These are phyloP conservation scores for Alternaria tenuissima DNA, from an alignment of 2,329 filamentous ascomycete genomes.

Conservation along the genomic window DNA sequence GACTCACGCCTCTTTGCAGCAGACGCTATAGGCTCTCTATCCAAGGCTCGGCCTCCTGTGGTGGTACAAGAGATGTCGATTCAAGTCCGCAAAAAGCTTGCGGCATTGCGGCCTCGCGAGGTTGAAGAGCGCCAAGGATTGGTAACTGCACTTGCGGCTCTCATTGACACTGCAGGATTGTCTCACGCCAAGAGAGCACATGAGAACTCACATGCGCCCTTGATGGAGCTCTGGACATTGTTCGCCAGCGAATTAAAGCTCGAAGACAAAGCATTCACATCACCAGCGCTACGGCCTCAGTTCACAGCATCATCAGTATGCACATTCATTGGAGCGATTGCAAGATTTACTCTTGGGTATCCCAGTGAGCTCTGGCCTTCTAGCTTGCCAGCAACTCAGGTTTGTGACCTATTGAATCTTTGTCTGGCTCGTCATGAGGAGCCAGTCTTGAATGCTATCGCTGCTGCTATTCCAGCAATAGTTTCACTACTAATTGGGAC, in stretches of 20 bases:
- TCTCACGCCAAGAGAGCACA: neutral
- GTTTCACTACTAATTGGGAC: constrained; percentile 28
- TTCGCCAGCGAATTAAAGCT: constrained; percentile 46
- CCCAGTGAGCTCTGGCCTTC: constrained; percentile 9
- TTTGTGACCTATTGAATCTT: constrained; percentile 39
- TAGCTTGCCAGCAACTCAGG: constrained; percentile 23
- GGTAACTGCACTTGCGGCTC: constrained; percentile 61
- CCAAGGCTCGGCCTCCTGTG: constrained; percentile 50
- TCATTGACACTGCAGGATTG: constrained; percentile 21
- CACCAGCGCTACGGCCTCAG: constrained; percentile 65
- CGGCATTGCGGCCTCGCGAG: constrained; percentile 63
- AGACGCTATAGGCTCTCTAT: constrained; percentile 69
- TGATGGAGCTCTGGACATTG: constrained; percentile 43
- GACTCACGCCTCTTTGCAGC: constrained; percentile 77
- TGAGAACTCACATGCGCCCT: constrained; percentile 6
- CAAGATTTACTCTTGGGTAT: constrained; percentile 22
- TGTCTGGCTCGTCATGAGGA: constrained; percentile 49
- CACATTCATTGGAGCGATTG: constrained; percentile 58
- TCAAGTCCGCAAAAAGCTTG: constrained; percentile 56
- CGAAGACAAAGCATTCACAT: constrained; percentile 51
- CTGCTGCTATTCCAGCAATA: constrained; percentile 30
- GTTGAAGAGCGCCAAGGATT: constrained; percentile 76
- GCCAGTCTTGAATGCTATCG: constrained; percentile 42
- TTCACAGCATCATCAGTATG: constrained; percentile 70
- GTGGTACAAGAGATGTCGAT: constrained; percentile 51